Evolutionary conservation across 1,284 basidiomycete genomes (phyloP), one percentile per base, ranked within the genome.

Genomic region (Lentinula novae-zelandiae): DNA sequence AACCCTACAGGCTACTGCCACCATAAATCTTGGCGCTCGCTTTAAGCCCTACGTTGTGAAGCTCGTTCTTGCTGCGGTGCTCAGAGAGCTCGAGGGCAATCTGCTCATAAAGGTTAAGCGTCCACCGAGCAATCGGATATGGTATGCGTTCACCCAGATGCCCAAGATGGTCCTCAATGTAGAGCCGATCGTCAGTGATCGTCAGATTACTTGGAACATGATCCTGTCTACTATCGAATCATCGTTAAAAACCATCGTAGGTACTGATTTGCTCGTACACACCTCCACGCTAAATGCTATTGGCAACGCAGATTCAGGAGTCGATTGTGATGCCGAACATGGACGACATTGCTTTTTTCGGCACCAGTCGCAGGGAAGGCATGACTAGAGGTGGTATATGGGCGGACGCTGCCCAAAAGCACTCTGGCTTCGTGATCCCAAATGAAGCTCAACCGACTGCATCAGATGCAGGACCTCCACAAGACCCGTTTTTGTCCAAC

Each of bases 281-380:
- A 36, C 31, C 36, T 42, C n/a, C 20, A 20, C 20, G 22, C 53
- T 57, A 34, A 36, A n/a, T 15, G 20, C 63, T 56, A 39, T 62
- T 58, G 63, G n/a, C 62, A 4, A 53, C 48, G 20, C 68, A 96
- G 94, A 90, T 98, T 55, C 83, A 86, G 67, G 96, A 99, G 69
- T 96, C 94, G 0, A 83, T 99, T 33, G 96, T 99, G 9, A 76
- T 96, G 67, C 97, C 97, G 7, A 94, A 98, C 75, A 96, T 98
- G 93, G 96, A 99, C 73, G 96, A 98, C 69, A 89, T 98, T 62
- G 83, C 95, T 2, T 98, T 96, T 82, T 98, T 97, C 72, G 91
- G 96, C 72, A 96, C 91, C 48, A 71, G 75, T 0, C 70, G 75
- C 4, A 46, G 42, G 33, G 31, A 7, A 17, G 85, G 86, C 62